Evolutionary conservation across 352 stramenopile genomes (phyloP).

Genomic region (Pythium coloratum): DNA sequence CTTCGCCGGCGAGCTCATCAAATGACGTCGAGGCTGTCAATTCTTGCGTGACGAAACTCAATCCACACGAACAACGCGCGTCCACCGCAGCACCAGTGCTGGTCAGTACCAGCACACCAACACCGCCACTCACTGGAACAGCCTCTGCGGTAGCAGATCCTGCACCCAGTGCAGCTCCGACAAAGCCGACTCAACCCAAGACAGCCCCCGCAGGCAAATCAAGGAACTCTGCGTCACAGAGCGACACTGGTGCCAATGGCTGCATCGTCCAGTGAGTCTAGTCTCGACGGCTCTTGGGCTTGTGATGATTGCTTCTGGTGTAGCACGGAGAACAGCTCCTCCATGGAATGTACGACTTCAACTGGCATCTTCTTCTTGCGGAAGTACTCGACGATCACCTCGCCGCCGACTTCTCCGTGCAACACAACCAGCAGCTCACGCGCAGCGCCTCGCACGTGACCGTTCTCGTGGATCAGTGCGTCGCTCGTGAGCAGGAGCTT

Average conservation of each 20-base stretch:
- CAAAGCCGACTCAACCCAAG: conserved; percentile 6
- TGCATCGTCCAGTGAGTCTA: conserved; percentile 25
- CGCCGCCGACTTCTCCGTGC: conserved; percentile 35
- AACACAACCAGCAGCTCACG: conserved; percentile 40
- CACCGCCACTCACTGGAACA: neutral
- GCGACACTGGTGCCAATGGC: neutral
- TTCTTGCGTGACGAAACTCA: neutral
- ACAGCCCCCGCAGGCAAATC: conserved; percentile 13
- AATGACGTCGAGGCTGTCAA: neutral
- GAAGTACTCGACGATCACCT: conserved; percentile 25
- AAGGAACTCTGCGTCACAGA: conserved; percentile 5
- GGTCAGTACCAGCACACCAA: neutral
- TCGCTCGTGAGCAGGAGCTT: conserved; percentile 33
- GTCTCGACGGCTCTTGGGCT: neutral
- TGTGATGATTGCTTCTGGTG: neutral
- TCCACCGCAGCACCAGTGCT: neutral
- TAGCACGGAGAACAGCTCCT: conserved; percentile 12
- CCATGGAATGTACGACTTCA: neutral
- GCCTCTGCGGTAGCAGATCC: neutral
- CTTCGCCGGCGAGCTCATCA: neutral
- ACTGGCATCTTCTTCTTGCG: conserved; percentile 13
- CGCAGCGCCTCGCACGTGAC: conserved; percentile 40
- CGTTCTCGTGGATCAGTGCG: conserved; percentile 37
- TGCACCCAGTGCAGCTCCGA: neutral
- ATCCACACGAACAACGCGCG: neutral